phyloP scores from a whole-genome alignment of 768 basidiomycete species.

The Pleurotus tuoliensis region DNA sequence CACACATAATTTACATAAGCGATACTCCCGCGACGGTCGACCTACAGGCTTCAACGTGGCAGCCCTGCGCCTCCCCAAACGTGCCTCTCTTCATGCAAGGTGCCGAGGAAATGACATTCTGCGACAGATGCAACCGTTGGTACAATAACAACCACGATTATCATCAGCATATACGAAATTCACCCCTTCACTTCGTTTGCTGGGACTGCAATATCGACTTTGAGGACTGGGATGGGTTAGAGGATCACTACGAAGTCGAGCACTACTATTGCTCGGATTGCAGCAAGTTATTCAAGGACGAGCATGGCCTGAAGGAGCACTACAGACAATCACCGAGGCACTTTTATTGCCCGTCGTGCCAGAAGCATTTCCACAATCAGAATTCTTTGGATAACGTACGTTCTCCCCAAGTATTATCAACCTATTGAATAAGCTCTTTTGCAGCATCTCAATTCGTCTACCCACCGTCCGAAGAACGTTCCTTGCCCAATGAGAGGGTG shows the following conservation, averaged over 20 bases:
- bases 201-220: neutral
- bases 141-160: neutral
- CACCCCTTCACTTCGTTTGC: neutral
- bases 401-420: neutral
- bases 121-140: too few relatives aligned
- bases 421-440: neutral
- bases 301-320: neutral
- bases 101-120: too few relatives aligned
- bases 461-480: slow-evolving; percentile 37
- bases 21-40: too few relatives aligned
- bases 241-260: neutral
- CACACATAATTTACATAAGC: too few relatives aligned
- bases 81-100: too few relatives aligned
- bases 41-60: too few relatives aligned
- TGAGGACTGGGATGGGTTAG: neutral
- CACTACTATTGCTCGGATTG: neutral
- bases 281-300: neutral
- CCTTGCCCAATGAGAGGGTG: slow-evolving; percentile 42
- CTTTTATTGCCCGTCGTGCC: neutral
- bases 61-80: too few relatives aligned
- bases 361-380: neutral
- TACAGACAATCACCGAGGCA: neutral
- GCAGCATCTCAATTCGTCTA: slow-evolving; percentile 50
- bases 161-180: neutral
- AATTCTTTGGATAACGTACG: neutral